Base-by-base conservation (phyloP, 164 flowering plant species). In the Dillenia suffruticosa region DNA sequence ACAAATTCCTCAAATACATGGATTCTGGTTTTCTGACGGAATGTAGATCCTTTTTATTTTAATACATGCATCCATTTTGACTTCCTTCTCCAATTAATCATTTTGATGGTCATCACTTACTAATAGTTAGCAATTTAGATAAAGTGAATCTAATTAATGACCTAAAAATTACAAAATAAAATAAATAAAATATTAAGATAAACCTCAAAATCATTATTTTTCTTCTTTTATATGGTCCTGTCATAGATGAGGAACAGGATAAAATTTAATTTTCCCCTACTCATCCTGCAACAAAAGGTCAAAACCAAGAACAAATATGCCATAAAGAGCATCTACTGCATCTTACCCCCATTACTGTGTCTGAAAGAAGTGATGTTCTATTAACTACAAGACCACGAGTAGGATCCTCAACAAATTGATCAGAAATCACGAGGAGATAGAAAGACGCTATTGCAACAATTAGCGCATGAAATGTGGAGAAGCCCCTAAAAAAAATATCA, bases 401-500 rank as follows among this genome's bases (percentile, higher is more conserved):
- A 65, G 75, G 59, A 64, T 59, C 71, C 22, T 77, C 78, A 22
- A 50, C 44, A 68, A 86, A 86, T 63, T 72, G 77, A 76, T 74
- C 81, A 12, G 92, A 84, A 5, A 72, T 56, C 56, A 74, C n/a
- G 11, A 86, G 56, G 49, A 86, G 78, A 72, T 82, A 84, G n/a
- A 82, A 49, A 69, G 92, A 78, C 59, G 74, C 78, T 69, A 64
- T 53, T 17, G 92, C 79, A 47, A 66, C 89, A 49, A 82, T 2
- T 62, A 86, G 16, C 22, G 92, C 89, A 72, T 86, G 92, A 64
- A 84, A 70, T 51, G 92, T 84, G 46, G 92, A 86, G 72, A 86
- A 82, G 9, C 92, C 92, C 75, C 89, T 86, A 64, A 12, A 57
- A 63, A 51, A 61, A 12, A 10, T 19, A 24, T 55, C 12, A 47